These are phyloP conservation scores for Starmerella sp. DNA, from an alignment of 805 yeast species.

Conservation along the genomic window DNA sequence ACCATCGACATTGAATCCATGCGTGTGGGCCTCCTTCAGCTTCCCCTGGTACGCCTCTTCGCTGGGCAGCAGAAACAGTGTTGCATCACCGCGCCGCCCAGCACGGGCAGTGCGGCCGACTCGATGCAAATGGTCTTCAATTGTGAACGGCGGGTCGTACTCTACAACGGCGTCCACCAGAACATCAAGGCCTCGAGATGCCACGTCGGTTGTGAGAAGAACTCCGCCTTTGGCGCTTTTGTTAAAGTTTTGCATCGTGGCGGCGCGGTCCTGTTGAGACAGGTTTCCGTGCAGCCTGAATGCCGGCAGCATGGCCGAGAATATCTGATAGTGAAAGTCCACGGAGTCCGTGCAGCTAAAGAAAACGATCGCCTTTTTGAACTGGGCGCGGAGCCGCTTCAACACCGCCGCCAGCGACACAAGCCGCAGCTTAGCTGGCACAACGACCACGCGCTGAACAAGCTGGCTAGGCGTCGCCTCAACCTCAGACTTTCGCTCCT, in stretches of 20 bases:
- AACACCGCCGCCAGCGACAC: constrained; percentile 67
- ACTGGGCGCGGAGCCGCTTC: constrained; percentile 33
- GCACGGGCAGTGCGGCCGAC: constrained; percentile 98
- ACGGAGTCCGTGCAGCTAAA: constrained; percentile 95
- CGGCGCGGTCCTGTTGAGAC: constrained; percentile 69
- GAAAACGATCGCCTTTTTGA: constrained; percentile 50
- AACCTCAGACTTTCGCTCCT: constrained; percentile 22
- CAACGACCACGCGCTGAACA: constrained; percentile 64
- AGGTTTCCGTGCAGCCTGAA: constrained; percentile 84
- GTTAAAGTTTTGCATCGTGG: constrained; percentile 41
- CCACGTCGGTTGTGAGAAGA: constrained; percentile 93
- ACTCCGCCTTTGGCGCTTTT: constrained; percentile 40
- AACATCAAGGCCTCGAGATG: constrained; percentile 90
- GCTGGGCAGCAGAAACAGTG: constrained; percentile 76
- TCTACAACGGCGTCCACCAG: constrained; percentile 81
- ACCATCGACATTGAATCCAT: constrained; percentile 39
- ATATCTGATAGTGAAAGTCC: constrained; percentile 73
- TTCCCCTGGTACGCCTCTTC: constrained; percentile 61
- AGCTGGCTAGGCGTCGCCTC: constrained; percentile 80
- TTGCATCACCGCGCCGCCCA: constrained; percentile 73
- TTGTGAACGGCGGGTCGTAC: constrained; percentile 87
- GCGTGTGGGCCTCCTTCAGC: constrained; percentile 46
- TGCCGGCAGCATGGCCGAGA: constrained; percentile 42
- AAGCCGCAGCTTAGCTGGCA: constrained; percentile 83
- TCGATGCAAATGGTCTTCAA: constrained; percentile 92